Conservation (phyloP, 176 grass and related monocot genomes). For the Ensete glaucum region DNA sequence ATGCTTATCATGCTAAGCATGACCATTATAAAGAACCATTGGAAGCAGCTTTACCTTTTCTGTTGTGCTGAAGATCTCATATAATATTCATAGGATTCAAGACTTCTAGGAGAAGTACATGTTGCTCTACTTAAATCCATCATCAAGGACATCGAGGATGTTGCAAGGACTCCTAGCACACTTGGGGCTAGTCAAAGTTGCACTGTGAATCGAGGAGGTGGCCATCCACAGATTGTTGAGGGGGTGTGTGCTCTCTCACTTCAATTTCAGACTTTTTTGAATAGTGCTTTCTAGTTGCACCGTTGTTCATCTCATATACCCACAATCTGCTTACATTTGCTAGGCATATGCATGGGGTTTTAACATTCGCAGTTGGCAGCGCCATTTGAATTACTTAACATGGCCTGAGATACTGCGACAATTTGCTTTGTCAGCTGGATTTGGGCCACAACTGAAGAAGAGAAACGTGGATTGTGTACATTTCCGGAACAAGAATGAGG, state of each 20-base stretch:
- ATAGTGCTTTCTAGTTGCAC: not conserved
- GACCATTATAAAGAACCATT: not conserved
- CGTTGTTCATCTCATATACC: slow-evolving; percentile 3
- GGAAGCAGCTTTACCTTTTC: not conserved
- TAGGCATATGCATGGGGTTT: slow-evolving; percentile 93
- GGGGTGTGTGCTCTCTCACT: slow-evolving; percentile 39
- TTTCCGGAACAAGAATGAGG: slow-evolving; percentile 70
- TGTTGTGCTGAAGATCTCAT: not conserved
- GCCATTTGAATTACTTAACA: slow-evolving; percentile 63
- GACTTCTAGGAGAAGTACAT: slow-evolving; percentile 73
- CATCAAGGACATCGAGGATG: slow-evolving; percentile 94
- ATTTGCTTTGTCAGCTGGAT: slow-evolving; percentile 81
- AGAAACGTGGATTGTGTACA: slow-evolving; percentile 36
- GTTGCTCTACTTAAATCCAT: slow-evolving; percentile 76
- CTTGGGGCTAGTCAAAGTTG: slow-evolving; percentile 63
- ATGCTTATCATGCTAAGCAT: not conserved
- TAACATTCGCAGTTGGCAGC: slow-evolving; percentile 77
- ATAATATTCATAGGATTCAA: slow-evolving; percentile 64
- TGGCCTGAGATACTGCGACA: slow-evolving; percentile 93
- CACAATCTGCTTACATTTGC: slow-evolving; percentile 19
- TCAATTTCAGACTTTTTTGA: slow-evolving; percentile 7
- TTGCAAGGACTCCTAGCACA: slow-evolving; percentile 56
- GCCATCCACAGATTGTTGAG: slow-evolving; percentile 79
- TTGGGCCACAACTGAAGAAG: slow-evolving; percentile 76
- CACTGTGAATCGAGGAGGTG: slow-evolving; percentile 62